Evolutionary conservation across 306 rosid genomes (phyloP).

Genomic region (Prunus davidiana): DNA sequence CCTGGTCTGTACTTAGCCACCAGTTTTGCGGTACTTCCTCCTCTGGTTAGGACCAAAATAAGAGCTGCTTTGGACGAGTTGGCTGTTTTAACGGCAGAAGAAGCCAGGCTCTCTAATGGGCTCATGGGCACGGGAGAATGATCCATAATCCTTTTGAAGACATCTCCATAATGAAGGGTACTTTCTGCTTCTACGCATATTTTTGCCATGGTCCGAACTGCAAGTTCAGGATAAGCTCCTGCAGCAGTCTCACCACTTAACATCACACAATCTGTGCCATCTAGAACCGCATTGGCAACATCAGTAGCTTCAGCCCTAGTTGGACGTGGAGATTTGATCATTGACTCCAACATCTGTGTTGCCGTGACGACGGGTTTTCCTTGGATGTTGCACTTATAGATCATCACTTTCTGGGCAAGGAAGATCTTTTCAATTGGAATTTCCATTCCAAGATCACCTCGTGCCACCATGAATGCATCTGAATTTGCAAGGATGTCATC

Average conservation of each 20-base stretch:
- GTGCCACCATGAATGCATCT: slow-evolving; percentile 98
- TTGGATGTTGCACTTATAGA: slow-evolving; percentile 96
- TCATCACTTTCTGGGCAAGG: slow-evolving; percentile 98
- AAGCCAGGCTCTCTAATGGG: slow-evolving; percentile 86
- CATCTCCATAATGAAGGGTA: slow-evolving; percentile 72
- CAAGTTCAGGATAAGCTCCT: slow-evolving; percentile 88
- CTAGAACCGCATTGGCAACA: slow-evolving; percentile 88
- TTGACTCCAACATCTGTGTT: slow-evolving; percentile 90
- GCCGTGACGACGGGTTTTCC: slow-evolving; percentile 99
- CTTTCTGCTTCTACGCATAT: slow-evolving; percentile 81
- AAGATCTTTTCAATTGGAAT: slow-evolving; percentile 97
- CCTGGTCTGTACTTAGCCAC: slow-evolving; percentile 99
- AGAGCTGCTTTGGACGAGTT: slow-evolving; percentile 76
- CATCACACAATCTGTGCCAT: slow-evolving; percentile 93
- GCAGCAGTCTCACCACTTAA: slow-evolving; percentile 95
- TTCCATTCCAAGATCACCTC: slow-evolving; percentile 99
- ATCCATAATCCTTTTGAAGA: slow-evolving; percentile 79
- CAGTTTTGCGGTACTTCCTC: slow-evolving; percentile 84
- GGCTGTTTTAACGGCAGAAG: slow-evolving; percentile 82
- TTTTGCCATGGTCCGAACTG: slow-evolving; percentile 79
- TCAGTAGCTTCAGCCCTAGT: slow-evolving; percentile 81
- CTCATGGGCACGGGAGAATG: slow-evolving; percentile 89
- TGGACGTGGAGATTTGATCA: slow-evolving; percentile 77
- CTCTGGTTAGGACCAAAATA: slow-evolving; percentile 76
- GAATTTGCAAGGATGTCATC: slow-evolving; percentile 92